Conservation (phyloP, 2,329 filamentous ascomycete genomes). For the Arthrobotrys conoides region DNA sequence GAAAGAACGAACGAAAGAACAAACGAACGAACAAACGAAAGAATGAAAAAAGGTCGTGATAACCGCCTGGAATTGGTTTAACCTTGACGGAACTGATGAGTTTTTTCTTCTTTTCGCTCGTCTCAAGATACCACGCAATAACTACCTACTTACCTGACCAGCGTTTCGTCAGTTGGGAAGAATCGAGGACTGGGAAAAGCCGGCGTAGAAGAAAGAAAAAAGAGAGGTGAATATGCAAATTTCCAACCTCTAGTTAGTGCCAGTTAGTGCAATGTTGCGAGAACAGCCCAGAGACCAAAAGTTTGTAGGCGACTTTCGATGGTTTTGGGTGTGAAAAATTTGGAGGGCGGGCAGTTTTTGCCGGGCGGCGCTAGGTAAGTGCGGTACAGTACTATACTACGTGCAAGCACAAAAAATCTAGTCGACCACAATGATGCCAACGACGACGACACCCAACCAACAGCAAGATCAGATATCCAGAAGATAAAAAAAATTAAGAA, state of each 20-base stretch:
- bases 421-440: neutral
- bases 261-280: neutral
- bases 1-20: too few species aligned
- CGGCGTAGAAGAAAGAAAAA: neutral
- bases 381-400: too few species aligned
- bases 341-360: neutral
- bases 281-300: neutral
- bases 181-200: neutral
- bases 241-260: neutral
- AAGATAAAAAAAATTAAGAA: neutral
- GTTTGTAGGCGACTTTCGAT: neutral
- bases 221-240: neutral
- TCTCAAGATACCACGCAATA: too few species aligned
- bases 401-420: neutral
- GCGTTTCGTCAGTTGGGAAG: neutral
- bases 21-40: too few species aligned
- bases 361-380: neutral
- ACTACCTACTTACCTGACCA: neutral
- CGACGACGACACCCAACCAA: neutral
- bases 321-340: neutral
- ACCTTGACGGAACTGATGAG: conserved; percentile 28
- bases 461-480: neutral
- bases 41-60: conserved; percentile 19
- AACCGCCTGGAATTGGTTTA: conserved; percentile 10
- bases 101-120: neutral